Base-by-base conservation (phyloP, 2,329 filamentous ascomycete genomes). In the Fusarium newnesense region DNA sequence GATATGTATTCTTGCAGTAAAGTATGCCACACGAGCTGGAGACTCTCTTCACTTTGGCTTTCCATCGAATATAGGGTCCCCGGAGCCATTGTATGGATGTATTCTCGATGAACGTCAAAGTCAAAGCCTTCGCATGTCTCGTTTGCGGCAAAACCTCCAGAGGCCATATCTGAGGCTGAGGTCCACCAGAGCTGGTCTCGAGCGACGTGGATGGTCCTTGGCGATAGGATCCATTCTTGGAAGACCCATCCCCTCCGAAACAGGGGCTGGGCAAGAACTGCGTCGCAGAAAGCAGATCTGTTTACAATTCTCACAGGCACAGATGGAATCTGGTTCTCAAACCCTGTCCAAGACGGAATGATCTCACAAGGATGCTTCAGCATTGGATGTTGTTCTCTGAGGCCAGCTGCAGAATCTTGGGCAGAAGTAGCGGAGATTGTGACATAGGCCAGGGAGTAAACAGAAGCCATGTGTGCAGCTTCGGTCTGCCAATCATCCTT, bases 181-280 rank as follows among this genome's bases (percentile, higher is more conserved):
- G 72, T 74, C 72, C 72, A 74, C 72, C 71, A 74, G 4, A 74
- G 72, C 28, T 74, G 72, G 18, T 74, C 68, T 28, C 60, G 57
- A n/a, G 72, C 72, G 7, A 69, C 52, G 13, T 74, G 71, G 7
- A 74, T 74, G 3, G 71, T 74, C 12, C 49, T 71, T 28, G 53
- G 43, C 3, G 72, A 72, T 10, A 74, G 64, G 43, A 74, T 72
- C 71, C 68, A 74, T 39, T 74, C 72, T 37, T 74, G 72, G 15
- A 65, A 74, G 18, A 74, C 65, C 72, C 72, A 74, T 39, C 72
- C 72, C 28, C 72, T 60, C 19, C 68, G 56, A 21, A 74, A 74
- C 16, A 74, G 30, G 9, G 72, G 72, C 32, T 63, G 69, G 7
- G 71, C 54, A 24, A 74, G 49, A 28, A 74, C 68, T 15, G 69